Evolutionary conservation across 1,284 basidiomycete species (phyloP).

Genomic region (Earliella scabrosa): DNA sequence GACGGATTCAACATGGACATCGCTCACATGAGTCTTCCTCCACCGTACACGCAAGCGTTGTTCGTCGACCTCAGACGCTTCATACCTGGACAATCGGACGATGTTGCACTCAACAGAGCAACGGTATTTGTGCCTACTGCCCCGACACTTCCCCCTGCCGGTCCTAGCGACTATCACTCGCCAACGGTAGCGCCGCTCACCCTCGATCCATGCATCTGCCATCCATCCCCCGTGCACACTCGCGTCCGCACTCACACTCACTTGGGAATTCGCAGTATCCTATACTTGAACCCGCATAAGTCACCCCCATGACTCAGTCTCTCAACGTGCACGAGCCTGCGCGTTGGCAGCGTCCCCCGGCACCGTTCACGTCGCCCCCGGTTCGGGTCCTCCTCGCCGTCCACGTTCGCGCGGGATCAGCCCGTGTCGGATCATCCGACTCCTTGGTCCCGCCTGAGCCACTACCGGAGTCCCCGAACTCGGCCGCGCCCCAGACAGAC

Average conservation of each 20-base stretch:
- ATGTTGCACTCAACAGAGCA: constrained; percentile 24
- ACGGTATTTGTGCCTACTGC: constrained; percentile 3
- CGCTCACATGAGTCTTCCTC: constrained; percentile 65
- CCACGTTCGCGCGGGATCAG: too few species aligned
- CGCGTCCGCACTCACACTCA: constrained; percentile 33
- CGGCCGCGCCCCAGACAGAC: too few species aligned
- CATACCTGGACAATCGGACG: constrained; percentile 51
- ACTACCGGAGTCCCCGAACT: too few species aligned
- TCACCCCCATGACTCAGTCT: too few species aligned
- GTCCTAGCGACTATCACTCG: constrained; percentile 24
- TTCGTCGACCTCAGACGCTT: constrained; percentile 78
- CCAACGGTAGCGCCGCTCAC: constrained; percentile 35
- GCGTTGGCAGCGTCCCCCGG: too few species aligned
- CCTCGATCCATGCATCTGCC: constrained; percentile 32
- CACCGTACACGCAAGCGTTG: constrained; percentile 66
- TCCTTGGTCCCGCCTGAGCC: too few species aligned
- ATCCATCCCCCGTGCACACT: constrained; percentile 21
- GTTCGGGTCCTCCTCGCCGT: too few species aligned
- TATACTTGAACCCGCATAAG: constrained; percentile 27
- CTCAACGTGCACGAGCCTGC: too few species aligned
- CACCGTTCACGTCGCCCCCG: too few species aligned
- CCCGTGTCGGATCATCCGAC: too few species aligned
- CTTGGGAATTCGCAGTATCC: constrained; percentile 23
- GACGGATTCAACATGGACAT: constrained; percentile 74
- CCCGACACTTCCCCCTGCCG: neutral